Evolutionary conservation across 257 asterid genomes (phyloP), one percentile per base, ranked within the genome.

Genomic region (Leonotis leonurus): DNA sequence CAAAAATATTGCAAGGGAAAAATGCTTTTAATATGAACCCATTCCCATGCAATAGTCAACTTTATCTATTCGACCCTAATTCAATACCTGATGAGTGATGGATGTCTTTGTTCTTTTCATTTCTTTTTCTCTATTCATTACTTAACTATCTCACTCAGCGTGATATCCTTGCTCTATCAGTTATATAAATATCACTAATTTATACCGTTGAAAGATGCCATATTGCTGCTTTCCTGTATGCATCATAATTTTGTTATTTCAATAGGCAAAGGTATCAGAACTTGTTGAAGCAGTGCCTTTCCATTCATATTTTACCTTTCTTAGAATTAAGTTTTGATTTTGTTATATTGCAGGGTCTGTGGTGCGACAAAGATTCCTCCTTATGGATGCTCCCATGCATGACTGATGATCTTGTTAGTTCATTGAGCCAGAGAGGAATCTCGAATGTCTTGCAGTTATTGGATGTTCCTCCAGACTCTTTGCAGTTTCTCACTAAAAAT

Each of bases 351-450:
- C 82, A 89, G 99, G 96, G 93, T 20, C 66, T 85, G 57, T 92
- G 99, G 97, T 80, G 60, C 32, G 86, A 75, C 62, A 60, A 60
- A 57, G 85, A 76, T 75, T 86, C 99, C 26, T 71, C 95, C 26
- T 68, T 92, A 21, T 65, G 90, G 97, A 92, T 92, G 97, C 77
- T 92, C 64, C 89, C 99, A 45, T 81, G 85, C 79, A 86, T 92
- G 96, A 89, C 87, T 4, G 82, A 78, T 52, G 95, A 85, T 71
- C 89, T 92, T 30, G 57, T 83, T 61, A 73, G 64, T 66, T 71
- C 76, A 56, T 67, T 92, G 71, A 60, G 70, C 54, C 84, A 86
- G 74, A 85, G 76, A 70, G 94, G 85, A 68, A 74, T 89, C 70
- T 58, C 49, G 52, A 85, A 75, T 54, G 71, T 92, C 76, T 80